These are phyloP conservation scores for Graphilbum ipis-grandicollis DNA, from an alignment of 2,329 filamentous ascomycete species.

Conservation along the genomic window DNA sequence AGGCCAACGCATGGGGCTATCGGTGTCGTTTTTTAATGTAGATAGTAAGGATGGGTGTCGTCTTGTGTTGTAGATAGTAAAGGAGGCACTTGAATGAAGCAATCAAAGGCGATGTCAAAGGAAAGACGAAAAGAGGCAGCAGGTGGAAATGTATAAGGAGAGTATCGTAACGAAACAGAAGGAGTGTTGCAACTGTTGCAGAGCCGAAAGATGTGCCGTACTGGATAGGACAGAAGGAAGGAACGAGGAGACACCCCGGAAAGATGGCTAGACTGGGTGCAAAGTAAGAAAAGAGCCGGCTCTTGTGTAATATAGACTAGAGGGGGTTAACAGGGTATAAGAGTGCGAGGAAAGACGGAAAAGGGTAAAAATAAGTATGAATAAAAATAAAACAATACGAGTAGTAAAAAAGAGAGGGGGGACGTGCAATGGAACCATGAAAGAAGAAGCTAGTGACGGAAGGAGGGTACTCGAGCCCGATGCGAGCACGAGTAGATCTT, in stretches of 20 bases:
- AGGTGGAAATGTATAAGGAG: too few relatives aligned
- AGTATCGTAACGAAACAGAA: too few relatives aligned
- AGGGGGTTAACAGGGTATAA: constrained; percentile 16
- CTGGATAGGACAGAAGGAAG: constrained; percentile 1
- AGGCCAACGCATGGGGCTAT: too few relatives aligned
- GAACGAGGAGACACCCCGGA: constrained; percentile 1
- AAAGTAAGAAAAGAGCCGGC: constrained; percentile 29
- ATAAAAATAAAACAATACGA: neutral
- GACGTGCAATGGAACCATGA: too few relatives aligned
- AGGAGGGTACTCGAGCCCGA: neutral
- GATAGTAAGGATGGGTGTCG: too few relatives aligned
- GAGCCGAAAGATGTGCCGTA: neutral
- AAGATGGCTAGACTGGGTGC: neutral
- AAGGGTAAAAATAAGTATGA: neutral
- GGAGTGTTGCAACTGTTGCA: too few relatives aligned
- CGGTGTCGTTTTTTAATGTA: too few relatives aligned
- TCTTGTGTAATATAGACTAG: constrained; percentile 31
- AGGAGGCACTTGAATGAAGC: too few relatives aligned
- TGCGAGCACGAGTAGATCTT: neutral
- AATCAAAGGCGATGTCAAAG: too few relatives aligned
- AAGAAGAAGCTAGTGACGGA: constrained; percentile 18
- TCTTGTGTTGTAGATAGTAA: too few relatives aligned
- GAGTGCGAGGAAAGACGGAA: neutral
- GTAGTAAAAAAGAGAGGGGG: too few relatives aligned
- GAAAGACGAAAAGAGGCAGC: constrained; percentile 14